Percentiles rank a stretch among this genome's conserved stretches.
phyloP scores from a whole-genome alignment of 306 rosid genomes.

The Sicyos edulis region DNA sequence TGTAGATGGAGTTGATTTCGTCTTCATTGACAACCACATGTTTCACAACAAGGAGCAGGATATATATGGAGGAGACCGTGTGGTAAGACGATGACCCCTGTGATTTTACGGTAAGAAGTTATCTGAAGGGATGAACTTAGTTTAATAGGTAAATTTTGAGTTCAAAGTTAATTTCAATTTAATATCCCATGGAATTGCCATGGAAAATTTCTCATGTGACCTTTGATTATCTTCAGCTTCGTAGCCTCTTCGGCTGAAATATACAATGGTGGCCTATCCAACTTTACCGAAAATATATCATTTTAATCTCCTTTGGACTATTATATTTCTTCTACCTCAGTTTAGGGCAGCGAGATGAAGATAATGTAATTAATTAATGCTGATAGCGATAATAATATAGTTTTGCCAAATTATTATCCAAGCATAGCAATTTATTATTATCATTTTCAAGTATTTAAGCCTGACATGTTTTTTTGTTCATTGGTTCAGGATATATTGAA shows the following conservation, averaged over 20 bases:
- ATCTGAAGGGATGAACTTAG: neutral
- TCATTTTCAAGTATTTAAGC: conserved; percentile 27
- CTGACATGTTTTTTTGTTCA: conserved; percentile 24
- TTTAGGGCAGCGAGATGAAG: neutral
- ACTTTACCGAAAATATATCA: neutral
- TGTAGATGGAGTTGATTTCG: conserved; percentile 84
- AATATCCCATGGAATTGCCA: neutral
- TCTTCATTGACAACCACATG: conserved; percentile 55
- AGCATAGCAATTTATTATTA: neutral
- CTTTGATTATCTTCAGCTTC: neutral
- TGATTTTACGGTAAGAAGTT: conserved; percentile 25
- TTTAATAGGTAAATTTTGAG: neutral
- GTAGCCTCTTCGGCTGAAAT: neutral
- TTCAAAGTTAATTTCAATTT: neutral
- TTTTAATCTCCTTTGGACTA: neutral
- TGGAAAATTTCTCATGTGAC: neutral
- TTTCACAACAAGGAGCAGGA: conserved; percentile 47
- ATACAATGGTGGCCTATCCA: neutral
- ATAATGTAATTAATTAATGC: neutral
- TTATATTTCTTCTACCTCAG: neutral
- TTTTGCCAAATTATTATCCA: neutral
- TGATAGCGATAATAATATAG: neutral
- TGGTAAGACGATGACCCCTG: conserved; percentile 41
- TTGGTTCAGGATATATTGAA: conserved; percentile 72
- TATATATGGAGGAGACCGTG: conserved; percentile 72